phyloP scores from a whole-genome alignment of 208 protist species.

The Zelonia costaricensis region DNA sequence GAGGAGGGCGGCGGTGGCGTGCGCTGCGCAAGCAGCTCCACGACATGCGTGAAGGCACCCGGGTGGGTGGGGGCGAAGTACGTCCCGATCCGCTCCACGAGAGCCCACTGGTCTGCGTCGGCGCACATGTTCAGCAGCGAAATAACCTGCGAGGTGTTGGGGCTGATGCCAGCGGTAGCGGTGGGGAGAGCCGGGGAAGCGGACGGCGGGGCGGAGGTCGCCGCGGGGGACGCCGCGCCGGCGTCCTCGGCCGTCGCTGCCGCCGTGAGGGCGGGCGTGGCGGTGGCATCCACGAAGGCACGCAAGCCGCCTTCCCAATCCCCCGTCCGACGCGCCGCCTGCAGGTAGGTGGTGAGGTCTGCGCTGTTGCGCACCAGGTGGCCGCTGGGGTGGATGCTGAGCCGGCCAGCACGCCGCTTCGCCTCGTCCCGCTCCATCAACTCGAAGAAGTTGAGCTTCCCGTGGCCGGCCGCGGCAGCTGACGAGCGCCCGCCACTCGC shows the following conservation, averaged over 20 bases:
- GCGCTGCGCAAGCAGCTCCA: constrained; percentile 28
- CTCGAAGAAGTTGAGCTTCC: constrained; percentile 47
- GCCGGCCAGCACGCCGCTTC: constrained; percentile 31
- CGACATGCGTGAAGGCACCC: constrained; percentile 30
- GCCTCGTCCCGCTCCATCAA: constrained; percentile 71
- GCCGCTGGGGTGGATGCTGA: constrained; percentile 39
- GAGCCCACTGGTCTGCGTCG: constrained; percentile 41
- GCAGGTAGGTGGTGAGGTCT: constrained; percentile 72
- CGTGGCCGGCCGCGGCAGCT: constrained; percentile 4
- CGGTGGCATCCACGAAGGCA: constrained; percentile 51
- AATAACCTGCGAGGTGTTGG: constrained; percentile 44
- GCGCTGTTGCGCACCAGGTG: constrained; percentile 60
- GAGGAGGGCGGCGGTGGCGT: too few relatives aligned
- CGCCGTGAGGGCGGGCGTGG: constrained; percentile 6
- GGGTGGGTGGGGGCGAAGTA: constrained; percentile 49
- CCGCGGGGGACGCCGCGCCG: not conserved
- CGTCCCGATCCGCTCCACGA: constrained; percentile 44
- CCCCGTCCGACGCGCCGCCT: constrained; percentile 45
- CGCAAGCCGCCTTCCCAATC: constrained; percentile 75
- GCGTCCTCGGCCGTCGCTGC: not conserved
- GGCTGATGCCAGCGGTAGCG: constrained; percentile 27
- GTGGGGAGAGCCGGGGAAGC: constrained; percentile 4
- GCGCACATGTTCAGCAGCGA: constrained; percentile 64
- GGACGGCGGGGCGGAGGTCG: not conserved
- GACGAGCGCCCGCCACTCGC: too few relatives aligned